Conservation (phyloP, 768 basidiomycete genomes). For the Tricholoma matsutake region DNA sequence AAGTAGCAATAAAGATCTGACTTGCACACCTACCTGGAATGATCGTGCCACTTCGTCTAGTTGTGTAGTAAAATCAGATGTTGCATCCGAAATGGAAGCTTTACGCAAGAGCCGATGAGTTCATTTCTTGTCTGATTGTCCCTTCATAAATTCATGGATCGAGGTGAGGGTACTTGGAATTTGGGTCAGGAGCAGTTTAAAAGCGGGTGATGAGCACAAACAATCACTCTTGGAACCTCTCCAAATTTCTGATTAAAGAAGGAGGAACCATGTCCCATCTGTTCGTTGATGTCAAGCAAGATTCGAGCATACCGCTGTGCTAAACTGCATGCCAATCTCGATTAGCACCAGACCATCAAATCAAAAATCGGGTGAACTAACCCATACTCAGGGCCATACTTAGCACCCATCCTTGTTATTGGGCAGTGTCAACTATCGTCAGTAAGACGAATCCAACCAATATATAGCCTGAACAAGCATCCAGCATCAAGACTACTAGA, state of each 20-base stretch:
- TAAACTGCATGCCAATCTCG: slow-evolving; percentile 9
- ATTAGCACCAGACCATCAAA: slow-evolving; percentile 9
- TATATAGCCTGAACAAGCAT: background rate
- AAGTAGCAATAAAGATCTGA: slow-evolving; percentile 34
- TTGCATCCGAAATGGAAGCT: slow-evolving; percentile 36
- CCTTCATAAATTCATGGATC: slow-evolving; percentile 38
- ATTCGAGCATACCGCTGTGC: slow-evolving; percentile 41
- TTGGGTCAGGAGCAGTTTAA: background rate
- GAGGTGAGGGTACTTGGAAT: slow-evolving; percentile 33
- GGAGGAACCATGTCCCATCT: slow-evolving; percentile 45
- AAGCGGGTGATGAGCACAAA: background rate
- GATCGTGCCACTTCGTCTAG: slow-evolving; percentile 45
- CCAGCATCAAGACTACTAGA: too few relatives aligned
- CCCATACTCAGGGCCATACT: slow-evolving; percentile 18
- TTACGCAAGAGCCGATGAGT: slow-evolving; percentile 37
- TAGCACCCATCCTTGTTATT: slow-evolving; percentile 38
- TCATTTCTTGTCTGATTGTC: slow-evolving; percentile 40
- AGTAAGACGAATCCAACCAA: background rate
- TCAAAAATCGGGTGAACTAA: background rate
- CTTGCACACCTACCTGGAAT: slow-evolving; percentile 36
- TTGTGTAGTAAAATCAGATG: slow-evolving; percentile 28
- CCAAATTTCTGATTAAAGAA: slow-evolving; percentile 36
- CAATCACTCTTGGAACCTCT: slow-evolving; percentile 38
- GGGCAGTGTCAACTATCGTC: slow-evolving; percentile 22
- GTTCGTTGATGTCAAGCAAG: slow-evolving; percentile 39